These are phyloP conservation scores for Alternaria panax DNA, from an alignment of 2,329 filamentous ascomycete genomes.

Conservation along the genomic window DNA sequence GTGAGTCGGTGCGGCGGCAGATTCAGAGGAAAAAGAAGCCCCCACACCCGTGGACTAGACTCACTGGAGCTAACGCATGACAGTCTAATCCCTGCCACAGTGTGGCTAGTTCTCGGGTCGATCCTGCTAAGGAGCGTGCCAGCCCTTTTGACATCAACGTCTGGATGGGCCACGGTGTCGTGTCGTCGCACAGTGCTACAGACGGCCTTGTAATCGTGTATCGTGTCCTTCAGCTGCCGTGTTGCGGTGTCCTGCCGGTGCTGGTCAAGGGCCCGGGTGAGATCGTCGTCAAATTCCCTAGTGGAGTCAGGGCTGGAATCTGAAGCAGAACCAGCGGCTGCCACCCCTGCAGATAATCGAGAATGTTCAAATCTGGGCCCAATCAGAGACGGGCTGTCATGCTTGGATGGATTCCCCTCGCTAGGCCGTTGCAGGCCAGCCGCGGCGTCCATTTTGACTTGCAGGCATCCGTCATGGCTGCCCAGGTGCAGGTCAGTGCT, in stretches of 20 bases:
- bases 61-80: conserved; percentile 15
- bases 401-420: conserved; percentile 16
- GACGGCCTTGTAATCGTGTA: not conserved
- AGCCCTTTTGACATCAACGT: not conserved
- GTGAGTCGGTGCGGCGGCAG: conserved; percentile 18
- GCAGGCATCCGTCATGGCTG: conserved; percentile 33
- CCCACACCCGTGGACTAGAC: conserved; percentile 16
- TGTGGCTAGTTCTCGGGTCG: conserved; percentile 18
- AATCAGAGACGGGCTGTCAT: conserved; percentile 17
- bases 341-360: conserved; percentile 17
- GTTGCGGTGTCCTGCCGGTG: not conserved
- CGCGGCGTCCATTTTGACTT: conserved; percentile 25
- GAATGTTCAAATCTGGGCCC: conserved; percentile 23
- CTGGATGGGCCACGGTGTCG: not conserved
- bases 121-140: conserved; percentile 12
- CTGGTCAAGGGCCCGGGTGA: conserved; percentile 1
- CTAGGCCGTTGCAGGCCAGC: conserved; percentile 25
- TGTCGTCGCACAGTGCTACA: not conserved
- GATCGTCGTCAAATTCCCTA: conserved; percentile 7
- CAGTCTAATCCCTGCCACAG: conserved; percentile 10
- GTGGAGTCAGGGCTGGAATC: conserved; percentile 21
- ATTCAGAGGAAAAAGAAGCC: conserved; percentile 18
- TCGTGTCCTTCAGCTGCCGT: not conserved
- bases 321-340: conserved; percentile 25
- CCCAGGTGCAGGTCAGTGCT: conserved; percentile 25